Percentiles rank a stretch among this genome's conserved stretches.
phyloP scores from a whole-genome alignment of 768 basidiomycete species.

The Boletus reticulatus region DNA sequence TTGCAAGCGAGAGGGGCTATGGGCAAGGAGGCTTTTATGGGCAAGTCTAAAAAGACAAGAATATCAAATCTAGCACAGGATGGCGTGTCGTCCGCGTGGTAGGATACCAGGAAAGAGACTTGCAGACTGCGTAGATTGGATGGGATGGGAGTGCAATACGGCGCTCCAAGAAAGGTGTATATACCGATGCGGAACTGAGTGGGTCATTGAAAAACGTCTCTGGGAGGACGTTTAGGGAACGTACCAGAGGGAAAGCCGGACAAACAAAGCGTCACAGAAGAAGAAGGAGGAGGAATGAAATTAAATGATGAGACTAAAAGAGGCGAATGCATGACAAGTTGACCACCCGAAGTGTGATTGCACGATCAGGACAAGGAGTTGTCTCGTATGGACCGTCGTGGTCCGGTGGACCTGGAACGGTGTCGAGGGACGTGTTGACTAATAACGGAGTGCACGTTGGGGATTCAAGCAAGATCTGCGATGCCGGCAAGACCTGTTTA shows the following conservation, averaged over 20 bases:
- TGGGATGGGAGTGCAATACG: constrained; percentile 17
- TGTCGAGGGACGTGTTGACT: constrained; percentile 17
- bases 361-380: constrained; percentile 20
- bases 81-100: constrained; percentile 32
- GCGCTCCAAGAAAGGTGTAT: constrained; percentile 21
- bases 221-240: constrained; percentile 26
- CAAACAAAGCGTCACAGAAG: constrained; percentile 33
- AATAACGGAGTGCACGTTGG: constrained; percentile 22
- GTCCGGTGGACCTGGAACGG: constrained; percentile 18
- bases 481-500: constrained; percentile 12
- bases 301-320: constrained; percentile 32
- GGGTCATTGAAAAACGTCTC: constrained; percentile 27
- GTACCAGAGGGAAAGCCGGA: constrained; percentile 23
- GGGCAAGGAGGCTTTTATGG: constrained; percentile 32
- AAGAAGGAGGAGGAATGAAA: constrained; percentile 24
- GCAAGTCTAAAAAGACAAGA: constrained; percentile 10
- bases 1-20: constrained; percentile 30
- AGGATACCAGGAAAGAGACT: constrained; percentile 7
- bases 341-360: constrained; percentile 27
- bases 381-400: constrained; percentile 14
- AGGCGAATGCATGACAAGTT: constrained; percentile 20
- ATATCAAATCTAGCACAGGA: constrained; percentile 35
- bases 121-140: constrained; percentile 18
- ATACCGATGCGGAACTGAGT: constrained; percentile 29
- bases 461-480: constrained; percentile 24